A percentile compares a stretch with the other conserved stretches of the same genome.
These are phyloP conservation scores for Cenchrus purpureus DNA, from an alignment of 176 grass and related monocot genomes.

Conservation along the genomic window DNA sequence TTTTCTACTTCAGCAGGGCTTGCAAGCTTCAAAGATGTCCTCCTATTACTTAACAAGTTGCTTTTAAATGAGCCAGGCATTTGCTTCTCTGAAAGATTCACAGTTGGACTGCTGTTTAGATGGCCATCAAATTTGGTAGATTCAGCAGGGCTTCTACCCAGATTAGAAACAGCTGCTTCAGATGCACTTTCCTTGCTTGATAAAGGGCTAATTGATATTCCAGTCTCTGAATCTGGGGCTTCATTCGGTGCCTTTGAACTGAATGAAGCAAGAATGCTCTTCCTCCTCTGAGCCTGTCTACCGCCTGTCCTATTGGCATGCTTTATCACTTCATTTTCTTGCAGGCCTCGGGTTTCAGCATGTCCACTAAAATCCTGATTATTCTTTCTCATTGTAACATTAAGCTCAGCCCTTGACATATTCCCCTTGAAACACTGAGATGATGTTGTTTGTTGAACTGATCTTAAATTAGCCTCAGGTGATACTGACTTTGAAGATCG, in stretches of 20 bases:
- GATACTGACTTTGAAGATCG: conserved; percentile 48
- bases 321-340: conserved; percentile 30
- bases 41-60: conserved; percentile 47
- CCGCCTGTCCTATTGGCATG: conserved; percentile 17
- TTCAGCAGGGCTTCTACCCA: conserved; percentile 23
- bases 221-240: conserved; percentile 29
- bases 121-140: conserved; percentile 26
- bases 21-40: conserved; percentile 54
- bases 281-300: conserved; percentile 55
- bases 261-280: conserved; percentile 42
- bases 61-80: conserved; percentile 37
- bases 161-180: conserved; percentile 31
- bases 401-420: conserved; percentile 20
- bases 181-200: conserved; percentile 43
- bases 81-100: conserved; percentile 34
- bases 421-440: conserved; percentile 32
- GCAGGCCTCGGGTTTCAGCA: conserved; percentile 33
- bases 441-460: conserved; percentile 22
- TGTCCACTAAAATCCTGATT: conserved; percentile 21
- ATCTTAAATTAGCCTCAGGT: conserved; percentile 51
- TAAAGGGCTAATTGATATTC: conserved; percentile 26
- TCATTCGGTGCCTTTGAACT: conserved; percentile 33
- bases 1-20: conserved; percentile 43
- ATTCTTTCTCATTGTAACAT: conserved; percentile 25
- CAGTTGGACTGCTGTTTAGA: background rate